Percentiles rank a stretch among this genome's conserved stretches.
These are phyloP conservation scores for Volvariella volvacea DNA, from an alignment of 1,284 basidiomycete species.

Conservation along the genomic window DNA sequence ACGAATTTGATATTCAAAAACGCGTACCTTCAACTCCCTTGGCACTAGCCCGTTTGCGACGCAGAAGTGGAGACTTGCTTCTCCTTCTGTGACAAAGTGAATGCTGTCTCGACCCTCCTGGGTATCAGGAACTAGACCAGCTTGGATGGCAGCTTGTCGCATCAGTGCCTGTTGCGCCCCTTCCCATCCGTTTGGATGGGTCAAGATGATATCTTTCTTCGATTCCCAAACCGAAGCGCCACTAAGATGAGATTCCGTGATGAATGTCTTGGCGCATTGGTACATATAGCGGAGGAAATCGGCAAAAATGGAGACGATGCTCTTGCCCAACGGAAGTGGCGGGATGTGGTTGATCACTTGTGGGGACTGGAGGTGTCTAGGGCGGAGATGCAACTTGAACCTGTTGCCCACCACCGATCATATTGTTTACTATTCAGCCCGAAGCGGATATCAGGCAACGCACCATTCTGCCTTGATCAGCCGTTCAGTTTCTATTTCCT, in stretches of 20 bases:
- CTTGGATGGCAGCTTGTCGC: slow-evolving; percentile 17
- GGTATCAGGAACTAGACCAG: slow-evolving; percentile 14
- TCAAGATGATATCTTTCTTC: slow-evolving; percentile 11
- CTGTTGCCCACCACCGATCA: slow-evolving; percentile 20
- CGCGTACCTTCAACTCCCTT: no score
- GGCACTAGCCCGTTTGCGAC: slow-evolving; percentile 9
- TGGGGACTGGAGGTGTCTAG: slow-evolving; percentile 15
- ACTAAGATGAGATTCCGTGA: slow-evolving; percentile 30
- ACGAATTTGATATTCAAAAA: no score
- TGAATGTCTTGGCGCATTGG: slow-evolving; percentile 29
- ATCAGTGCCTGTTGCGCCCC: slow-evolving; percentile 18
- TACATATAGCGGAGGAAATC: slow-evolving; percentile 40
- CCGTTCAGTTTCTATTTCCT: slow-evolving; percentile 32
- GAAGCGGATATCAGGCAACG: no score
- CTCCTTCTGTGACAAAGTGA: slow-evolving; percentile 19
- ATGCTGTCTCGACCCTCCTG: slow-evolving; percentile 4
- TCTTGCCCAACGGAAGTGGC: slow-evolving; percentile 18
- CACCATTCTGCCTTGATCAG: slow-evolving; percentile 39
- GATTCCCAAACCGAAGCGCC: slow-evolving; percentile 17
- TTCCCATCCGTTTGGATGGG: slow-evolving; percentile 22
- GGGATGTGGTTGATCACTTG: background rate
- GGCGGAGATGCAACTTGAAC: slow-evolving; percentile 44
- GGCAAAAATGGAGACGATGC: slow-evolving; percentile 28
- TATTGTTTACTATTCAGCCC: background rate
- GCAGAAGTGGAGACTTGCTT: slow-evolving; percentile 18